phyloP scores from a whole-genome alignment of 1,139 yeast genomes.

The Wickerhamiella pararugosa region DNA sequence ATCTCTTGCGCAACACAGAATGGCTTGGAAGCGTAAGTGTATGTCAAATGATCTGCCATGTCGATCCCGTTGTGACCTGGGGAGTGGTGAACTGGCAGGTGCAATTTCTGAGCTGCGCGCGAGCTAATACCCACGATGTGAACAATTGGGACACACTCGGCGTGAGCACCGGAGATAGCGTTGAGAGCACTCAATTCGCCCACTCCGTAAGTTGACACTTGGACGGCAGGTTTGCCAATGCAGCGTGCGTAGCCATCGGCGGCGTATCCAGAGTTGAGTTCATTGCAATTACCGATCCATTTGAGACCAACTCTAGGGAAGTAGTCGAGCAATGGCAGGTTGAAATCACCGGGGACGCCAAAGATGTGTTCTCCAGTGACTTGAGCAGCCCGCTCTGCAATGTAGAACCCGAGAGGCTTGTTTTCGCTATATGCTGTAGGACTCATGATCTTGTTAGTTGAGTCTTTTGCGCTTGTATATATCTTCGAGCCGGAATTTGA shows the following conservation, averaged over 20 bases:
- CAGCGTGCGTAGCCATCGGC: slow-evolving; percentile 66
- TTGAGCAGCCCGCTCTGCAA: slow-evolving; percentile 44
- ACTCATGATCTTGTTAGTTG: too few relatives aligned
- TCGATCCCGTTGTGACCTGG: slow-evolving; percentile 33
- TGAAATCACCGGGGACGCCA: slow-evolving; percentile 75
- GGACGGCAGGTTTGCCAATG: slow-evolving; percentile 25
- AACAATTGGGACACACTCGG: slow-evolving; percentile 63
- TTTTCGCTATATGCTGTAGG: too few relatives aligned
- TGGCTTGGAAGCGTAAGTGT: slow-evolving; percentile 44
- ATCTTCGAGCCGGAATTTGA: too few relatives aligned
- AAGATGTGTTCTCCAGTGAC: slow-evolving; percentile 50
- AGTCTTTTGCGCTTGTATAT: too few relatives aligned
- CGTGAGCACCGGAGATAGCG: slow-evolving; percentile 71
- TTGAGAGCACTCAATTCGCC: slow-evolving; percentile 79
- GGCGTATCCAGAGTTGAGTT: slow-evolving; percentile 55
- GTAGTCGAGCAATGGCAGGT: slow-evolving; percentile 50
- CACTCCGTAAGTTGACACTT: slow-evolving; percentile 58
- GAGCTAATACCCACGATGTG: slow-evolving; percentile 76
- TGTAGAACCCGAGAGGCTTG: slow-evolving; percentile 39
- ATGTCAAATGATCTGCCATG: slow-evolving; percentile 46
- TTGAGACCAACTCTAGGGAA: slow-evolving; percentile 40
- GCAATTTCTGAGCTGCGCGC: slow-evolving; percentile 28
- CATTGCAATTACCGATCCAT: slow-evolving; percentile 52
- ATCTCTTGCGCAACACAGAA: slow-evolving; percentile 46
- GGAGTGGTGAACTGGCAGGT: slow-evolving; percentile 45